phyloP scores from a whole-genome alignment of 179 eudicot species.

The Silene vulgaris region DNA sequence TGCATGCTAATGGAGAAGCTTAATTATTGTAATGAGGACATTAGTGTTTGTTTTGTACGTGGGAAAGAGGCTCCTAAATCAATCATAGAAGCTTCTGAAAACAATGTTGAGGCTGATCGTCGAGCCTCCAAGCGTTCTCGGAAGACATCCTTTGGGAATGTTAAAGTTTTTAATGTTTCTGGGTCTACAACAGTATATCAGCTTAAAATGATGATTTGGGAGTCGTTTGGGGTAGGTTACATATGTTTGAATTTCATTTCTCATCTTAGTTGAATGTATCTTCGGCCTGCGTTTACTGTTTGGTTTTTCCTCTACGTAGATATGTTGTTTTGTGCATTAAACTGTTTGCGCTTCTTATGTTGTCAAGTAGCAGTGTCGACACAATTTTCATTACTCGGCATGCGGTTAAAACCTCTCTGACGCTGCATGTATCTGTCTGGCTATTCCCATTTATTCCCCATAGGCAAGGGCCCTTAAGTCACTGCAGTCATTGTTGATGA shows the following conservation, averaged over 20 bases:
- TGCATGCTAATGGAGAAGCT: conserved; percentile 76
- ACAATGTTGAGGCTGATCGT: conserved; percentile 64
- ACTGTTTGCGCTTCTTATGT: background rate
- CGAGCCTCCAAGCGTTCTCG: conserved; percentile 91
- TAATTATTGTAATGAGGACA: conserved; percentile 82
- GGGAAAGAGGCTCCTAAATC: conserved; percentile 95
- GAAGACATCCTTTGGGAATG: conserved; percentile 73
- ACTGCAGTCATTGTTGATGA: background rate
- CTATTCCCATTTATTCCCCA: background rate
- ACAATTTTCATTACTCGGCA: no score
- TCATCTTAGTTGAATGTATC: background rate
- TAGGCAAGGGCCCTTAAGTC: background rate
- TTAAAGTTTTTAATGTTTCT: conserved; percentile 75
- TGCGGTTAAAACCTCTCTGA: no score
- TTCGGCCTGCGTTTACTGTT: conserved; percentile 6
- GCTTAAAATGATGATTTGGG: conserved; percentile 99
- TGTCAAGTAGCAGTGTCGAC: background rate
- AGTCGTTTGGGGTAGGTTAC: conserved; percentile 87
- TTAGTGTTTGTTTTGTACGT: conserved; percentile 67
- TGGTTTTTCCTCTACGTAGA: background rate
- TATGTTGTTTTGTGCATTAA: background rate
- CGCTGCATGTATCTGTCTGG: background rate
- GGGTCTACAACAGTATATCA: conserved; percentile 84
- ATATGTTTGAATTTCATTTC: conserved; percentile 9
- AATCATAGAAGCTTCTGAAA: conserved; percentile 70